Base-by-base conservation (phyloP, 2,329 filamentous ascomycete species). In the Neoscytalidium dimidiatum region DNA sequence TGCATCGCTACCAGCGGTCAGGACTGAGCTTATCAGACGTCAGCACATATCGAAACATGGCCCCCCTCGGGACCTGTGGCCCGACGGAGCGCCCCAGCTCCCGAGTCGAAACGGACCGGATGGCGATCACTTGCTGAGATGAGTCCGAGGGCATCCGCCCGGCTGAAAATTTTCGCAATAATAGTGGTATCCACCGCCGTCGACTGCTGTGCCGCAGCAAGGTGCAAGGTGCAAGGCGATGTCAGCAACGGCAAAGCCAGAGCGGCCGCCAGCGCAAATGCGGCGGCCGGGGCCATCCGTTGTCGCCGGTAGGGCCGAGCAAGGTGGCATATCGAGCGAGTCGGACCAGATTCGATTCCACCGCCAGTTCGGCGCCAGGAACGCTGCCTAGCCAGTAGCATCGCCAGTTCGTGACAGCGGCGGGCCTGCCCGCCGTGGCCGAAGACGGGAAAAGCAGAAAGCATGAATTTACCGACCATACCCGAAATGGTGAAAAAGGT, bases 1-100 rank as follows among this genome's bases (percentile, higher is more conserved):
- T 58, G 53, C 52, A 29, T 57, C 53, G 53, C 17, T 44, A 58
- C 53, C 53, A 58, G 35, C 53, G 53, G 35, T 29, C 53, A 44
- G 53, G 35, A 57, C 52, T 35, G 53, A 58, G 35, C 53, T 58
- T 58, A 58, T 58, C 53, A 44, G n/a, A 13, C 35, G n/a, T 21
- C 17, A n/a, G 8, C 29, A 38, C 23, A 49, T 21, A 26, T 17
- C 23, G 23, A 28, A 8, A 48, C n/a, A 48, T 17, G n/a, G 44
- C 21, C 2, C 21, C n/a, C 41, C n/a, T n/a, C 21, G 19, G 44
- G 19, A 26, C n/a, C 17, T 26, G 9, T 49, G 46, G 46, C 23
- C 46, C 46, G 46, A 52, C n/a, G 26, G 7, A 11, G 17, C 19
- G 19, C 6, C 19, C 21, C 21, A 8, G 21, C 9, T 26, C 19